Evolutionary conservation across 441 rosid species (phyloP), one percentile per base, ranked within the genome.

Genomic region (Eruca vesicaria): DNA sequence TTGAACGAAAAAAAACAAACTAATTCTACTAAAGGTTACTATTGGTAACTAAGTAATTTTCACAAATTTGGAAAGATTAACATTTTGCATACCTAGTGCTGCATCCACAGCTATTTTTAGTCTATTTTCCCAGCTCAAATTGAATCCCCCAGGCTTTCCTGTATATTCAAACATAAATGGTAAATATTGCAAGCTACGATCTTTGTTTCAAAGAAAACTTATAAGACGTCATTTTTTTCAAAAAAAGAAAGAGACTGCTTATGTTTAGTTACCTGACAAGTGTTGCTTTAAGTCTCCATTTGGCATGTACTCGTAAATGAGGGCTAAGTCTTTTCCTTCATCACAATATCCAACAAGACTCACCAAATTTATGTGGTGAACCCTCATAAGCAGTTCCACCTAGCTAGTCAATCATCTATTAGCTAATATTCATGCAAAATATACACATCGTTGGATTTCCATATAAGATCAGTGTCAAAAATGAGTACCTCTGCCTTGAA

Each of bases 401-500:
- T 76, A 28, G 23, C 79, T 76, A 28, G 23, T 4, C n/a, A 65
- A 65, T 4, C 4, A 72, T 21, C 78, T 74, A 77, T 43, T 6
- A 41, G 16, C 2, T 14, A 41, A n/a, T 41, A 35, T 6, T 33
- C 11, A 33, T 33, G 8, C 9, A 33, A 2, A 33, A 11, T 36
- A 10, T 36, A 36, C 45, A 35, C 41, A 10, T 11, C 14, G 10
- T 12, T 12, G n/a, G n/a, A 36, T 36, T 36, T 36, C n/a, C 9
- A 9, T 10, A 36, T 4, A 10, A 36, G 45, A 36, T 43, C 52
- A 33, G 7, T 43, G 18, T 3, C 1, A 1, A 11, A 20, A 55
- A 11, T 1, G 5, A 12, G 2, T 20, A 86, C 87, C 87, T 85
- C 89, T 0, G 87, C 63, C 41, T 67, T 71, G 57, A 86, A 86